These are phyloP conservation scores for Stemphylium beticola DNA, from an alignment of 2,329 filamentous ascomycete genomes.

Conservation along the genomic window DNA sequence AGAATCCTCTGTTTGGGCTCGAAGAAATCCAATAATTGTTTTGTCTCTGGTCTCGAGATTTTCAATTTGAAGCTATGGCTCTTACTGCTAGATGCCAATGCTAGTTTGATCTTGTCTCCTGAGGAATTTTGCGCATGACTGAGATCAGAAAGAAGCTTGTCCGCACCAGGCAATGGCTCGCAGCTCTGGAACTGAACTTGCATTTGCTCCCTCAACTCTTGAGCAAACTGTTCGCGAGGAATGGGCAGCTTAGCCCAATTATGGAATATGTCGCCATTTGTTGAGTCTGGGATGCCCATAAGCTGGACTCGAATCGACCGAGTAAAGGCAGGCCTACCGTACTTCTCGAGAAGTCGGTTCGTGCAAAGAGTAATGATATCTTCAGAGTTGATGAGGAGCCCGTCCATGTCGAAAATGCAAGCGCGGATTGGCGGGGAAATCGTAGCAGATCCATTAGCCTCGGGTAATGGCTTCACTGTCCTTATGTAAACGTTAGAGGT, in stretches of 20 bases:
- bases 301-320: slow-evolving; percentile 11
- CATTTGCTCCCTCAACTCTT: slow-evolving; percentile 6
- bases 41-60: slow-evolving; percentile 2
- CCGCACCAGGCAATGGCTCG: slow-evolving; percentile 6
- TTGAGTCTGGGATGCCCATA: slow-evolving; percentile 12
- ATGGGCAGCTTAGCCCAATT: slow-evolving; percentile 11
- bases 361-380: slow-evolving; percentile 26
- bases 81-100: not conserved
- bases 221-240: slow-evolving; percentile 7
- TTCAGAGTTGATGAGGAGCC: slow-evolving; percentile 44
- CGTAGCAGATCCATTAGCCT: not conserved
- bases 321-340: slow-evolving; percentile 14
- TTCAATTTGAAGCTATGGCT: slow-evolving; percentile 3
- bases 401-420: slow-evolving; percentile 30
- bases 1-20: too few species aligned
- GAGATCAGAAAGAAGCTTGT: slow-evolving; percentile 9
- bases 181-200: slow-evolving; percentile 7
- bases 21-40: too few species aligned
- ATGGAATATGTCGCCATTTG: slow-evolving; percentile 12
- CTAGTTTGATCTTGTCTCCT: slow-evolving; percentile 2
- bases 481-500: slow-evolving; percentile 4
- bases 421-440: too few species aligned
- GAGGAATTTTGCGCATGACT: slow-evolving; percentile 1
- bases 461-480: slow-evolving; percentile 1
- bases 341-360: slow-evolving; percentile 12